Evolutionary conservation across 2,329 filamentous ascomycete species (phyloP).

Genomic region (Blastomyces parvus): DNA sequence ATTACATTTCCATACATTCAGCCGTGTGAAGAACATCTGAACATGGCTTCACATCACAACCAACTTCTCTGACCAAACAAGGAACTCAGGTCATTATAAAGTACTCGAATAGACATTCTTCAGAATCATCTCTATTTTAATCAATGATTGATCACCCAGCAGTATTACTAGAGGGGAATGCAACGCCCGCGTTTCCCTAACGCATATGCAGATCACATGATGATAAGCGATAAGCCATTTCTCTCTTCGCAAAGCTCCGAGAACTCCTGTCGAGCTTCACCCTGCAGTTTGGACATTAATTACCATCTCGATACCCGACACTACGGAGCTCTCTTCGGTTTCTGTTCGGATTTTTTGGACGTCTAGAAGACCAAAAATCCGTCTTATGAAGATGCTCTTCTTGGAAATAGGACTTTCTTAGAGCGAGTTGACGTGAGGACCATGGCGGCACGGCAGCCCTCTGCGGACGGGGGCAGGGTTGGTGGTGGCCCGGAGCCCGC

Average conservation of each 20-base stretch:
- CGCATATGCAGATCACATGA: not conserved
- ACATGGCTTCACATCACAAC: not conserved
- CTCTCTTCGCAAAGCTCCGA: not conserved
- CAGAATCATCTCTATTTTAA: not conserved
- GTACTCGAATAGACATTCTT: not conserved
- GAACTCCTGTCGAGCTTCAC: not conserved
- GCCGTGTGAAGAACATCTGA: not conserved
- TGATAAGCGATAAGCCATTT: constrained; percentile 1
- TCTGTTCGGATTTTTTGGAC: no score
- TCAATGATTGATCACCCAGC: not conserved
- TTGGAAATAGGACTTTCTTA: not conserved
- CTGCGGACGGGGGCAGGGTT: constrained; percentile 17
- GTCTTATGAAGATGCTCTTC: not conserved
- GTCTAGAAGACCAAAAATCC: not conserved
- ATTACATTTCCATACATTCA: no score
- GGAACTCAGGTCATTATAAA: not conserved
- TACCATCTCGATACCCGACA: not conserved
- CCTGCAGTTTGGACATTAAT: no score
- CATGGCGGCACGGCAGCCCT: constrained; percentile 25
- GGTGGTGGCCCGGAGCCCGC: constrained; percentile 5
- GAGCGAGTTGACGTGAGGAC: constrained; percentile 8
- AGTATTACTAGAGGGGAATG: not conserved
- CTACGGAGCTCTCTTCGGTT: not conserved
- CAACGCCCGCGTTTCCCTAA: not conserved
- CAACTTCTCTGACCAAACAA: not conserved